Evolutionary conservation across 768 basidiomycete species (phyloP).

Genomic region (Auriscalpium microsporum): DNA sequence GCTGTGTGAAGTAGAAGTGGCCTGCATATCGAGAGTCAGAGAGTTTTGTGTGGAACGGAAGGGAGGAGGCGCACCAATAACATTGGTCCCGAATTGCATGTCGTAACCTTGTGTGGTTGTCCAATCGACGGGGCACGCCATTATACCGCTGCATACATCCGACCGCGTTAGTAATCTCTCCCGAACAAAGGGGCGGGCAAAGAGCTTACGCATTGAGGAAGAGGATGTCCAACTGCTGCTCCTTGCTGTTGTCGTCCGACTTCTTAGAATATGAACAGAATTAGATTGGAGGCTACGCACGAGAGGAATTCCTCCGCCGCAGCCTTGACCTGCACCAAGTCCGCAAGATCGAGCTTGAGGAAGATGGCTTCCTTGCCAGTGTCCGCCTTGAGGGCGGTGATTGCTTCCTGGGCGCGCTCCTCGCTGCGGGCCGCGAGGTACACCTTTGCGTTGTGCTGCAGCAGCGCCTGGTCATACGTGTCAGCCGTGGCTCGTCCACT

Average conservation of each 20-base stretch:
- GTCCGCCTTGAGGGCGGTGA: constrained; percentile 38
- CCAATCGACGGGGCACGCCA: constrained; percentile 30
- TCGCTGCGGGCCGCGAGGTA: constrained; percentile 47
- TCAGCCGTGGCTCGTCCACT: background rate
- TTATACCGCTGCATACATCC: constrained; percentile 34
- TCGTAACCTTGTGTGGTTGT: constrained; percentile 43
- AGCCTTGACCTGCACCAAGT: constrained; percentile 27
- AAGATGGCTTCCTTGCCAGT: constrained; percentile 38
- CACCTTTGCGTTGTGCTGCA: constrained; percentile 55
- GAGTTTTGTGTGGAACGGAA: background rate
- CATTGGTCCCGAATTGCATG: constrained; percentile 46
- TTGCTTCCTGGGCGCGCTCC: constrained; percentile 40
- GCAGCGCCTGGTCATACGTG: constrained; percentile 32
- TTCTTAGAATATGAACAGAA: background rate
- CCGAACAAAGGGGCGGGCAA: background rate
- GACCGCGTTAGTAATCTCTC: background rate
- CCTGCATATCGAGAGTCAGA: constrained; percentile 26
- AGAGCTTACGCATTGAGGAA: constrained; percentile 37
- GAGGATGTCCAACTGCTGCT: constrained; percentile 35
- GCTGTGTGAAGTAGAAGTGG: constrained; percentile 49
- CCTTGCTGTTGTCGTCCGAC: constrained; percentile 23
- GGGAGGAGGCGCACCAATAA: constrained; percentile 28
- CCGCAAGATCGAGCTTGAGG: constrained; percentile 36
- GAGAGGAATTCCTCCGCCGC: constrained; percentile 33
- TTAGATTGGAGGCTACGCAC: constrained; percentile 13